A percentile compares a stretch with the other conserved stretches of the same genome.
Evolutionary conservation across 768 basidiomycete species (phyloP).

Genomic region (Boletus vinaceobasis): DNA sequence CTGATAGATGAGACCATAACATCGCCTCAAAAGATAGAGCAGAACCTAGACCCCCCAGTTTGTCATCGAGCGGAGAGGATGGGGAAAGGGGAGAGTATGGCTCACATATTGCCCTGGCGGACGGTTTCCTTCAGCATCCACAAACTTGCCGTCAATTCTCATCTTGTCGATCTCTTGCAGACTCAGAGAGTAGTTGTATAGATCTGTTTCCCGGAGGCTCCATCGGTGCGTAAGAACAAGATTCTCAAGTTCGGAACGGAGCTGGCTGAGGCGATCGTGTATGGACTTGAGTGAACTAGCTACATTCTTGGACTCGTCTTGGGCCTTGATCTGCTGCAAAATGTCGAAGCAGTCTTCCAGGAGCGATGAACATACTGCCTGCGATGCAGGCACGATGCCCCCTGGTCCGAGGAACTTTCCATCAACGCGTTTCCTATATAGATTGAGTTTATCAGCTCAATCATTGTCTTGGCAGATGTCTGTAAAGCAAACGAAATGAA

Average conservation of each 20-base stretch:
- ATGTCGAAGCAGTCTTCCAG: slow-evolving; percentile 98
- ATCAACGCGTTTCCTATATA: slow-evolving; percentile 79
- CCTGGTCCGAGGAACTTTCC: slow-evolving; percentile 94
- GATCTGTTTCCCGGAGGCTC: slow-evolving; percentile 91
- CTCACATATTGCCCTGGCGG: slow-evolving; percentile 94
- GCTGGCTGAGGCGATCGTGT: slow-evolving; percentile 84
- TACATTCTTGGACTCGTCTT: slow-evolving; percentile 87
- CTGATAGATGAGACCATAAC: slow-evolving; percentile 94
- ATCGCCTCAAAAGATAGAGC: slow-evolving; percentile 87
- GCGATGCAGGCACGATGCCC: slow-evolving; percentile 85
- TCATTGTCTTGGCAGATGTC: slow-evolving; percentile 19
- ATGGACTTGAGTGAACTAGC: slow-evolving; percentile 85
- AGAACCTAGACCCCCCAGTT: slow-evolving; percentile 57
- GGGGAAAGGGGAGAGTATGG: slow-evolving; percentile 1
- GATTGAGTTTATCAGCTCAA: neutral
- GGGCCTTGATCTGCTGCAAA: slow-evolving; percentile 89
- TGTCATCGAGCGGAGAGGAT: neutral
- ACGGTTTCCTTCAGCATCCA: slow-evolving; percentile 87
- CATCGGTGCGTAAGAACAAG: slow-evolving; percentile 94
- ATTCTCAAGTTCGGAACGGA: slow-evolving; percentile 85
- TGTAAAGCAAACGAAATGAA: slow-evolving; percentile 21
- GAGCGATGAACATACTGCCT: slow-evolving; percentile 86
- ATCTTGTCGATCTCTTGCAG: slow-evolving; percentile 96
- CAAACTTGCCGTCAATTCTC: slow-evolving; percentile 96
- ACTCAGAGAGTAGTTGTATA: slow-evolving; percentile 91